Conservation (phyloP, 2,329 filamentous ascomycete genomes). For the Ceratocystis diversiconidia region DNA sequence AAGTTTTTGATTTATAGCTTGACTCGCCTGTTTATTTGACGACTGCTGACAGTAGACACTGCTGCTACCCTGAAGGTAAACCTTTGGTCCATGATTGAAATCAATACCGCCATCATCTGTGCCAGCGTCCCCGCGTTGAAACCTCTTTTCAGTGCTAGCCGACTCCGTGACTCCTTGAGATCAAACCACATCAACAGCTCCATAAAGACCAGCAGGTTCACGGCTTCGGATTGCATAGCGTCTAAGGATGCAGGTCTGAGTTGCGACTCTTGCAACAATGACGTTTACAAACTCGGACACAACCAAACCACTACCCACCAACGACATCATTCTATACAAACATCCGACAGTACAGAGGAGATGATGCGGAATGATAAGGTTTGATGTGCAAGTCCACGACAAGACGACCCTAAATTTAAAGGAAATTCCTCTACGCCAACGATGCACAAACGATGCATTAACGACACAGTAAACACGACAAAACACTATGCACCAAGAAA, state of each 20-base stretch:
- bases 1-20: constrained; percentile 18
- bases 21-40: constrained; percentile 18
- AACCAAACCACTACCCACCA: background rate
- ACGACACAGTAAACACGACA: no score
- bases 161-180: constrained; percentile 18
- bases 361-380: background rate
- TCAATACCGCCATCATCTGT: constrained; percentile 36
- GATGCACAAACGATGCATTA: no score
- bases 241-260: background rate
- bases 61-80: constrained; percentile 22
- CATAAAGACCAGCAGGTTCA: background rate
- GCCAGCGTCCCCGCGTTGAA: constrained; percentile 37
- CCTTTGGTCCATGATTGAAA: constrained; percentile 35
- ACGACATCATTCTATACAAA: background rate
- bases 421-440: no score
- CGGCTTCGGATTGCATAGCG: background rate
- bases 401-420: no score
- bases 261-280: background rate
- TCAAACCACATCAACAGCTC: background rate
- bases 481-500: no score
- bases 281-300: constrained; percentile 4
- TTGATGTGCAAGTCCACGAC: background rate
- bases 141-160: constrained; percentile 30
- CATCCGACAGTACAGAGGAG: background rate
- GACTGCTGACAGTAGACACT: background rate